Evolutionary conservation across 2,329 filamentous ascomycete genomes (phyloP), one percentile per base, ranked within the genome.

Genomic region (Byssoonygena ceratinophila): DNA sequence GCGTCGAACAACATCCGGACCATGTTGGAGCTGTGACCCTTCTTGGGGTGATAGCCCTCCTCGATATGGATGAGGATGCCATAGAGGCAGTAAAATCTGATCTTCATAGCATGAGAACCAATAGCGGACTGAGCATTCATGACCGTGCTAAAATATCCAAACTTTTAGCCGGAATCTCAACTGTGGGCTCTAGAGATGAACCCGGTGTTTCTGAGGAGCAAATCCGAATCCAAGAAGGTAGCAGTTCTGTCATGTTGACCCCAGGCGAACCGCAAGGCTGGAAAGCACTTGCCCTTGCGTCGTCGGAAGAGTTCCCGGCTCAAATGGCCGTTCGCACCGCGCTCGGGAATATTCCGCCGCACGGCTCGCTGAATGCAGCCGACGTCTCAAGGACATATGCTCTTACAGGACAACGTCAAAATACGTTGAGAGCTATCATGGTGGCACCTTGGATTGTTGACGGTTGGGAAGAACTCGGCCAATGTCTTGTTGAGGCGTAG

Each of bases 301-400:
- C 76, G 0, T 78, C 76, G 1, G 70, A 74, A 39, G 60, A 65
- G 4, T 76, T 76, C 59, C 73, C 78, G 6, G 83, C 86, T 2
- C 80, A 86, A 59, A 89, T 95, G 81, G 87, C 89, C 1, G 74
- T 94, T 55, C 77, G 82, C 62, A 87, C 89, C n/a, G 89, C 90
- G 0, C 64, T 79, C 34, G 82, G 83, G 59, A 82, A 79, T 7
- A 81, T 90, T 1, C 85, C 89, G 32, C 89, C 90, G 0, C 69
- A 76, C 47, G 87, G 88, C 0, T 70, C 75, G 1, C 70, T 94
- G 11, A 79, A 78, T 16, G 82, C 87, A 1, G 73, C 76, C 22
- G 85, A 87, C 55, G 68, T 97, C 51, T 81, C 86, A 1, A 73
- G 74, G 57, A 84, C 87, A 4, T 89, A 86, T 72, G 80, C 84